Conservation (phyloP, 495 filamentous ascomycete species). For the Oidiodendron maius region DNA sequence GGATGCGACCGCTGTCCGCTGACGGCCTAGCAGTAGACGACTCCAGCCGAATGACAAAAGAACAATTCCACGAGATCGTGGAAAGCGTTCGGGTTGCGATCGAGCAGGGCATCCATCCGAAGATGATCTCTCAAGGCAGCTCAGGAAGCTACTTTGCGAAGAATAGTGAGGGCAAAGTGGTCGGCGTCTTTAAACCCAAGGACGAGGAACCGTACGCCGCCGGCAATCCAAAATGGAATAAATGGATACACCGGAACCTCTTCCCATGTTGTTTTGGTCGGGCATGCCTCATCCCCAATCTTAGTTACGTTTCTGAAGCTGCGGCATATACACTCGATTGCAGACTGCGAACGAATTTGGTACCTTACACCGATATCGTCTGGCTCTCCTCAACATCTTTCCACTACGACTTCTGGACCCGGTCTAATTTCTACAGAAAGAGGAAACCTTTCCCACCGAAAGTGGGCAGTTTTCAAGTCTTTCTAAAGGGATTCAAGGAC, state of each 20-base stretch:
- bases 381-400: slow-evolving; percentile 94
- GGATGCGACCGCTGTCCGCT: slow-evolving; percentile 69
- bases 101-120: slow-evolving; percentile 85
- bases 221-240: slow-evolving; percentile 91
- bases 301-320: slow-evolving; percentile 98
- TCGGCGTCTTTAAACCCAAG: slow-evolving; percentile 98
- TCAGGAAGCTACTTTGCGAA: slow-evolving; percentile 97
- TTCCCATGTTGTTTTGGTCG: slow-evolving; percentile 97
- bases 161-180: slow-evolving; percentile 84
- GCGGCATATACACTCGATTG: slow-evolving; percentile 93
- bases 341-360: slow-evolving; percentile 82
- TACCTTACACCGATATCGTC: slow-evolving; percentile 94
- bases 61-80: slow-evolving; percentile 82
- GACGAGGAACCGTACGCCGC: slow-evolving; percentile 97
- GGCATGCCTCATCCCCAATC: slow-evolving; percentile 93
- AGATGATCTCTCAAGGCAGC: slow-evolving; percentile 93
- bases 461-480: slow-evolving; percentile 93
- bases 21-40: slow-evolving; percentile 56
- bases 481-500: slow-evolving; percentile 93
- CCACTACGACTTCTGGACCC: slow-evolving; percentile 96
- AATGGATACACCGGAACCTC: slow-evolving; percentile 89
- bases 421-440: slow-evolving; percentile 79
- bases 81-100: slow-evolving; percentile 88
- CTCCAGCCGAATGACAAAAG: slow-evolving; percentile 57
- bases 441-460: slow-evolving; percentile 87